Percentiles rank a stretch among this genome's conserved stretches.
phyloP scores from a whole-genome alignment of 176 grass and related monocot genomes.

The Rhynchospora tenuis region DNA sequence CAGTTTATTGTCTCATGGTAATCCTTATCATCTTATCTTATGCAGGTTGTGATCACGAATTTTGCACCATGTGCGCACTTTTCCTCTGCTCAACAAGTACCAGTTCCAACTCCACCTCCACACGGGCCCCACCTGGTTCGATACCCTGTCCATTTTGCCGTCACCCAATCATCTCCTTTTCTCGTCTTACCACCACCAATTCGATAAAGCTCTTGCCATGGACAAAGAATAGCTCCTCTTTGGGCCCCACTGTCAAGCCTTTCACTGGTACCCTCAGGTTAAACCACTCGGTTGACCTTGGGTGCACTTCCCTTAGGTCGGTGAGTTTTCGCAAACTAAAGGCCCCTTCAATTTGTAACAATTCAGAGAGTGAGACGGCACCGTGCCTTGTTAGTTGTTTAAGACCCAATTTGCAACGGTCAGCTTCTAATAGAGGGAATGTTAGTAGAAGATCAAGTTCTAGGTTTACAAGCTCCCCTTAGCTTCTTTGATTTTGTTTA shows the following conservation, averaged over 20 bases:
- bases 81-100: slow-evolving; percentile 75
- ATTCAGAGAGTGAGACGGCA: slow-evolving; percentile 33
- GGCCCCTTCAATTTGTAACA: slow-evolving; percentile 35
- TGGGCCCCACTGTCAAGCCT: slow-evolving; percentile 10
- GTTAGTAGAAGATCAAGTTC: slow-evolving; percentile 54
- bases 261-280: slow-evolving; percentile 21
- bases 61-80: slow-evolving; percentile 91
- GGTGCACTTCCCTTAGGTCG: slow-evolving; percentile 59
- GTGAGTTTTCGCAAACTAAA: slow-evolving; percentile 46
- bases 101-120: slow-evolving; percentile 31
- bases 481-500: slow-evolving; percentile 31
- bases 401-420: slow-evolving; percentile 37
- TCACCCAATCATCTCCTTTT: slow-evolving; percentile 58
- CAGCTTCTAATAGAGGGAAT: slow-evolving; percentile 47
- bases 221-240: slow-evolving; percentile 35
- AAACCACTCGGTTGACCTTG: slow-evolving; percentile 41
- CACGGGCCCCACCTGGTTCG: slow-evolving; percentile 51
- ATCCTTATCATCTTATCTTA: slow-evolving; percentile 4
- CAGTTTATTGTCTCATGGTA: neutral
- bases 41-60: slow-evolving; percentile 87
- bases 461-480: slow-evolving; percentile 26
- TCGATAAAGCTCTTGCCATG: slow-evolving; percentile 54
- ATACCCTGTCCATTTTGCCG: slow-evolving; percentile 86
- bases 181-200: slow-evolving; percentile 42
- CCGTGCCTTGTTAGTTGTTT: slow-evolving; percentile 57